Base-by-base conservation (phyloP, 208 protist species). In the Sergeia podlipaevii region DNA sequence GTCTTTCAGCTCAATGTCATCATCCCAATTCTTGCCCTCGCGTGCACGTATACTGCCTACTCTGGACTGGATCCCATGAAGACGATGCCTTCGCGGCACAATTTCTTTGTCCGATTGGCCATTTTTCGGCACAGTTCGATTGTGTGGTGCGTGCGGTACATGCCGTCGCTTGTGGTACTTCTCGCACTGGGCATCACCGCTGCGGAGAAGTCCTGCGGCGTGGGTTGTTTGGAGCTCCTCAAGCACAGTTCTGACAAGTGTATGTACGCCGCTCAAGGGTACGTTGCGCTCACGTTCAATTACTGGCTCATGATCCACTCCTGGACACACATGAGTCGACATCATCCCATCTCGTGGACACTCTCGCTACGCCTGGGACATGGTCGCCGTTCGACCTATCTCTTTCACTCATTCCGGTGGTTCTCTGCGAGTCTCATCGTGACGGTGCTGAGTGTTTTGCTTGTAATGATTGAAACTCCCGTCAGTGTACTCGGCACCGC, bases 261-360 rank as follows among this genome's bases (percentile, higher is more conserved):
- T 54, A 71, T 89, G 41, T 49, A 56, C 2, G 59, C 80, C 0
- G 73, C 69, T 15, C 80, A 82, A 23, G 84, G 83, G 32, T 95
- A 95, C 55, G 79, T 91, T 23, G 63, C 62, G 2, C 65, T 91
- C n/a, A 91, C 84, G 8, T 65, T 95, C 24, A 95, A 91, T 65
- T 90, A 88, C 51, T 95, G 88, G 88, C 46, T 95, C 5, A 85
- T 95, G 70, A 69, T 95, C 30, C 88, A 95, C 63, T 80, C 79
- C 60, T 90, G 81, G 84, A 91, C 84, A 48, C 88, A 95, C 67
- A 87, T 95, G 21, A 95, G 84, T 59, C 83, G 88, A 1, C 80
- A 95, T 46, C 68, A 90, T 46, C 75, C 74, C 52, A 75, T 95
- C 30, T 77, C 81, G 0, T 73, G 70, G 1, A 74, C 65, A 45